Base-by-base conservation (phyloP, 768 basidiomycete genomes). In the Rhizopogon vesiculosus region DNA sequence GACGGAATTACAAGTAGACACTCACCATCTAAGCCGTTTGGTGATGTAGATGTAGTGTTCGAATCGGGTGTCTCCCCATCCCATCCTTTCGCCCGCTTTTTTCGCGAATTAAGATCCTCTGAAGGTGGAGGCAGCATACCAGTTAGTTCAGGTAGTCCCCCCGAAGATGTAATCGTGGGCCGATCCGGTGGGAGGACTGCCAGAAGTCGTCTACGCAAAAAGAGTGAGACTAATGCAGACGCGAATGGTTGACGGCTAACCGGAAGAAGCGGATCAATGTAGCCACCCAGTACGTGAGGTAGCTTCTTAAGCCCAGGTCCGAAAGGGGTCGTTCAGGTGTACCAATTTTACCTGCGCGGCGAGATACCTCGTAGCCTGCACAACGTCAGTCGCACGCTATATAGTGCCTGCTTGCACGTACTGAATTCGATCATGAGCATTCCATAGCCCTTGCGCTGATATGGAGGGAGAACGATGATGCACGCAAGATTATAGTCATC, bases 351-450 rank as follows among this genome's bases (percentile, higher is more conserved):
- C 87, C 85, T 10, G 82, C 78, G 51, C 85, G 80, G 43, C 89
- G 81, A 18, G 93, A 97, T 7, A 98, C 77, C 67, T 96, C 93
- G 64, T 99, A 99, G 69, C 95, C 95, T 98, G 45, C 7, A 35
- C 39, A 16, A 49, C 33, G 40, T 53, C 45, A 53, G 42, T 43
- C 29, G 51, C 8, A 39, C 31, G n/a, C 15, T 38, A 10, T 35
- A 22, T 38, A 22, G 10, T 7, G 29, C 31, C 18, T 19, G 39
- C 44, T 12, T 28, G 42, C n/a, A 73, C 92, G 43, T 66, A 96
- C 96, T 98, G 77, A 98, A 97, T 74, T 99, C 96, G 59, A 98
- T 98, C 80, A 99, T 80, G 25, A 98, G 85, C 79, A 91, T 93
- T 2, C 96, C 97, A 63, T 89, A 97, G 6, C 93, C 91, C 62